phyloP scores from a whole-genome alignment of 2,329 filamentous ascomycete species.

The Coniochaeta sp. region DNA sequence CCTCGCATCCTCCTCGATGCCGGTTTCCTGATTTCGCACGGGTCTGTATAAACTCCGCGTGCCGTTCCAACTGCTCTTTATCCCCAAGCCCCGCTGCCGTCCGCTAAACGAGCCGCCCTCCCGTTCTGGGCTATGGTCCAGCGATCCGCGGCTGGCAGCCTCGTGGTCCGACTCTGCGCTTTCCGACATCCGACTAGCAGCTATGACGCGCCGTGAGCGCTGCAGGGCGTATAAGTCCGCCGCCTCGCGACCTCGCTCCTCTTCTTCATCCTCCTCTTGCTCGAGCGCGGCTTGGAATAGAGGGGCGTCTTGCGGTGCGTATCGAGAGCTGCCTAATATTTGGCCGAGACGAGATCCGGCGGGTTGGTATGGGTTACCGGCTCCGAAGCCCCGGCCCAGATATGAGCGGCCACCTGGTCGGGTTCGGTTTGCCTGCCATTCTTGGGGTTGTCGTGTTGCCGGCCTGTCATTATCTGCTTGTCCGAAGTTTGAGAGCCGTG shows the following conservation, averaged over 20 bases:
- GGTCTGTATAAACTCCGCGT: slow-evolving; percentile 33
- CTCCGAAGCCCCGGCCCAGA: slow-evolving; percentile 35
- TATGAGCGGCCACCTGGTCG: slow-evolving; percentile 33
- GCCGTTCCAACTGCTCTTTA: slow-evolving; percentile 60
- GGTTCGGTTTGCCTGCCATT: slow-evolving; percentile 27
- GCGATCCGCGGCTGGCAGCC: slow-evolving; percentile 43
- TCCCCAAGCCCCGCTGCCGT: slow-evolving; percentile 41
- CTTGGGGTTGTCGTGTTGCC: slow-evolving; percentile 23
- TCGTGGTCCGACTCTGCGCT: slow-evolving; percentile 78
- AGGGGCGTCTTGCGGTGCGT: slow-evolving; percentile 70
- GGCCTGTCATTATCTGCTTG: slow-evolving; percentile 45
- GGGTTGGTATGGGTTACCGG: slow-evolving; percentile 72
- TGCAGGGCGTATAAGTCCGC: slow-evolving; percentile 93
- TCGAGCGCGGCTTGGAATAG: slow-evolving; percentile 91
- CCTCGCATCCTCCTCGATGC: slow-evolving; percentile 16
- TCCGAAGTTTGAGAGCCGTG: slow-evolving; percentile 69
- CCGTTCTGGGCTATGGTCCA: slow-evolving; percentile 47
- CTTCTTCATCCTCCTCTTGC: slow-evolving; percentile 86
- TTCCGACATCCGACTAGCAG: slow-evolving; percentile 74
- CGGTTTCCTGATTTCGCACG: slow-evolving; percentile 22
- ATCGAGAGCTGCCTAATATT: slow-evolving; percentile 66
- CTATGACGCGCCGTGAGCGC: slow-evolving; percentile 81
- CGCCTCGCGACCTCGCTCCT: slow-evolving; percentile 81
- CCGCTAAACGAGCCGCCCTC: slow-evolving; percentile 37
- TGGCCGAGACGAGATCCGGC: slow-evolving; percentile 65